Base-by-base conservation (phyloP, 371 early-diverging fungal species). In the Zopfochytrium polystomum region DNA sequence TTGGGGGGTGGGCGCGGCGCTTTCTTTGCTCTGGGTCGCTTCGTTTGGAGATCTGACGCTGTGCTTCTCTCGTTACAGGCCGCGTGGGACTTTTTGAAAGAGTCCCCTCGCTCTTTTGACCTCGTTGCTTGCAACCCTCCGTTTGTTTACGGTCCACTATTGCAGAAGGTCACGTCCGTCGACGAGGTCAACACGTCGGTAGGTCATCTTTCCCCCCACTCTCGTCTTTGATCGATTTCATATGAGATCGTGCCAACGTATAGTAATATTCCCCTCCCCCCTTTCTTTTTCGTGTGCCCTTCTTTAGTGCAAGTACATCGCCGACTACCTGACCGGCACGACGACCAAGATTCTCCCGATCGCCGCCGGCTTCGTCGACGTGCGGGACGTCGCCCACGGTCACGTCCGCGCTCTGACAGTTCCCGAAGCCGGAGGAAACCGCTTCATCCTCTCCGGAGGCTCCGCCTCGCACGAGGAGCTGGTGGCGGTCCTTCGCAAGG, bases 321-420 rank as follows among this genome's bases (percentile, higher is more conserved):
- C 32, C 43, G 43, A 31, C 18, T 52, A 52, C 38, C 11, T 31
- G 20, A 26, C 5, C 23, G 56, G 47, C 44, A 23, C 26, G 13
- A 29, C 31, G 6, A 54, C 33, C 22, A 0, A 57, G 13, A 30
- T 55, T 35, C 26, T 22, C 13, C 18, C 18, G n/a, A 3, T 56
- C 18, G n/a, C 18, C 25, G 18, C 30, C 33, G 55, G 34, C 22
- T 53, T 46, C 55, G 65, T 66, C 38, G 71, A 70, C 55, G 71
- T 70, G 32, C 58, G 71, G 30, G 71, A 70, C 53, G 63, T 67
- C 22, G 71, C 71, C 6, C 13, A n/a, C 2, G 63, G 60, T 23
- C 71, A 70, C 32, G 63, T 63, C 15, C 38, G 34, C 9, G 67
- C 71, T 6, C 15, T 67, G 11, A 35, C 35, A 29, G 22, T 11